Evolutionary conservation across 176 grass and related monocot species (phyloP), one percentile per base, ranked within the genome.

Genomic region (Bothriochloa decipiens): DNA sequence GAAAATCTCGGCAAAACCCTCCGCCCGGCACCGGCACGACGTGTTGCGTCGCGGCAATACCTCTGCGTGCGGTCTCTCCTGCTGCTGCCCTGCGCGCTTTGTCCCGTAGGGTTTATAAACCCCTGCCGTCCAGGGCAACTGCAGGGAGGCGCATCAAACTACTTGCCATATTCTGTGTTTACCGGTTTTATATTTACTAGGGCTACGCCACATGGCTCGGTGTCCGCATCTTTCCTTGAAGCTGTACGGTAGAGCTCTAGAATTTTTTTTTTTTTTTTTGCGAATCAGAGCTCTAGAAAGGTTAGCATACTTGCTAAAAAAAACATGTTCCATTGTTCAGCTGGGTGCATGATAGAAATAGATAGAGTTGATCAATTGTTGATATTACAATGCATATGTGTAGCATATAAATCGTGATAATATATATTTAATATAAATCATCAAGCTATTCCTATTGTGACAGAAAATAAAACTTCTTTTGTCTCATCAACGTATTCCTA

Each of bases 1-100:
- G 80, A 74, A 90, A 90, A 87, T 90, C 84, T 87, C 88, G 84
- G 84, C 80, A 87, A 90, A 90, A 80, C 84, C 88, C 84, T 87
- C 84, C 88, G 80, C 58, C 4, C 20, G 50, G 27, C 83, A 27
- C 4, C 20, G 50, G 16, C 83, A 83, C 88, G 66, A 72, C 83
- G 83, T 37, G 20, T 81, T 50, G 79, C 79, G 65, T 69, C 46
- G 46, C 78, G 10, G 45, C 45, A 33, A 33, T 35, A 20, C 32
- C 18, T 32, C 46, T 20, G 46, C 9, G 18, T 11, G 42, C 8
- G 17, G 18, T 3, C 50, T 53, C 53, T 16, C 16, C 49, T 53
- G 50, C 17, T 5, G 25, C 41, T 33, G 42, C 63, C 37, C 65
- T 7, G 63, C 28, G 27, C 29, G 22, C 13, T 72, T 72, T 23